These are phyloP conservation scores for Pythium chondricola DNA, from an alignment of 352 stramenopile species.

Conservation along the genomic window DNA sequence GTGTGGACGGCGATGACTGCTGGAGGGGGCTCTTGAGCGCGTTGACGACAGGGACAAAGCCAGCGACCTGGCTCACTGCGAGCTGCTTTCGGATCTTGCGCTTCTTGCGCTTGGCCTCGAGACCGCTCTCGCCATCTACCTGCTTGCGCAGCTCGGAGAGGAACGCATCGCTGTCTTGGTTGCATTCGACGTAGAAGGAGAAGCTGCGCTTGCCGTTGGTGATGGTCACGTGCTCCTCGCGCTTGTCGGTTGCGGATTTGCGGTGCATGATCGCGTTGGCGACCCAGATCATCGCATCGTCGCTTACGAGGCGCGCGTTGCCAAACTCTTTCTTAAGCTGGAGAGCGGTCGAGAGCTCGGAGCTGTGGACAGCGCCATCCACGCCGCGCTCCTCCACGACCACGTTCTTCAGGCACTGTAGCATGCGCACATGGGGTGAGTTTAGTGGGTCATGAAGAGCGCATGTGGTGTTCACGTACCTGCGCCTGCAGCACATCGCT, in stretches of 20 bases:
- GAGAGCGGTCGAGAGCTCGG: conserved; percentile 32
- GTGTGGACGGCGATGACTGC: conserved; percentile 25
- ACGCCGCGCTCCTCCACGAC: conserved; percentile 41
- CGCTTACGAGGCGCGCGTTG: conserved; percentile 72
- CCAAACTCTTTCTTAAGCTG: conserved; percentile 74
- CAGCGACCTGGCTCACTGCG: conserved; percentile 32
- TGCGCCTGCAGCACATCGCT: conserved; percentile 7
- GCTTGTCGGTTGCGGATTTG: conserved; percentile 7
- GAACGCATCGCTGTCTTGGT: conserved; percentile 42
- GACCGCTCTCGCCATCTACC: conserved; percentile 41
- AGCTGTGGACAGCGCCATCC: conserved; percentile 33
- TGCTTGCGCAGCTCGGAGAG: conserved; percentile 60
- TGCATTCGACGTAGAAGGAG: conserved; percentile 43
- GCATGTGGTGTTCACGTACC: too few relatives aligned
- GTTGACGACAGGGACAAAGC: conserved; percentile 67
- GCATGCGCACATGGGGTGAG: too few relatives aligned
- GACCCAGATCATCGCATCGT: conserved; percentile 68
- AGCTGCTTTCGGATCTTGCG: conserved; percentile 76
- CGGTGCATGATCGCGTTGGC: conserved; percentile 38
- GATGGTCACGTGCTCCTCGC: conserved; percentile 35
- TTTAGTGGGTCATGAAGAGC: too few relatives aligned
- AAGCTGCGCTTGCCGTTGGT: conserved; percentile 62
- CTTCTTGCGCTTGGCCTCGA: conserved; percentile 64
- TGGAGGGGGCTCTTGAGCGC: conserved; percentile 47
- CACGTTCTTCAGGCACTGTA: conserved; percentile 49